Evolutionary conservation across 2,329 filamentous ascomycete genomes (phyloP), one percentile per base, ranked within the genome.

Genomic region (Pyrenochaeta sp.): DNA sequence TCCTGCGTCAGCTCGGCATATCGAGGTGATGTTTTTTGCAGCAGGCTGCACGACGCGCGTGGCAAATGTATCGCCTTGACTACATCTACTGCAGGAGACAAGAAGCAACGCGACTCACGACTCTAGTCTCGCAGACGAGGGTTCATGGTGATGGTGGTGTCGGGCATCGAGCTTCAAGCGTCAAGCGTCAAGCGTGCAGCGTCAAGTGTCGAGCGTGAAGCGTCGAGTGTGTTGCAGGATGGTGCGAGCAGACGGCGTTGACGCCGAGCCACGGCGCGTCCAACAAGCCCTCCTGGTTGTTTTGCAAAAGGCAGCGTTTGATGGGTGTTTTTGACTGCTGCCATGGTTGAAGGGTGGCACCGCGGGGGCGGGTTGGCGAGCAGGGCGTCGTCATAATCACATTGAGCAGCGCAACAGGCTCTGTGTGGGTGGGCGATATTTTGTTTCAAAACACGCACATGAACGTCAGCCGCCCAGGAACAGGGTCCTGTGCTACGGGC

Each of bases 361-460:
- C 37, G 61, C 59, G 58, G 67, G n/a, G 27, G 50, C 56, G 51
- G 33, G 50, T 39, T 47, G 54, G 56, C 66, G 62, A 62, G 58
- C 62, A n/a, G 51, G 58, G 23, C 63, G 57, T 58, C 63, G 60
- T 63, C 61, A 64, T 59, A 18, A 51, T 63, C 59, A 65, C 66
- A 49, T 47, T 45, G 45, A 49, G 60, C 43, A 49, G 49, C 53
- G 27, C 49, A 52, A 57, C 48, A 61, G 36, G 51, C 52, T 54
- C 55, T 69, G 64, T 58, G 54, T 69, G 70, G n/a, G 64, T 51
- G 58, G 50, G 54, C 43, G 43, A 9, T 54, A 54, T 55, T 27
- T 59, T 59, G 69, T 74, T 74, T 75, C 63, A 63, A 72, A 75
- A 75, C 71, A 63, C 59, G 43, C 55, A 57, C 21, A 23, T 59